phyloP scores from a whole-genome alignment of 169 alveolate species.

The Babesia sp. region DNA sequence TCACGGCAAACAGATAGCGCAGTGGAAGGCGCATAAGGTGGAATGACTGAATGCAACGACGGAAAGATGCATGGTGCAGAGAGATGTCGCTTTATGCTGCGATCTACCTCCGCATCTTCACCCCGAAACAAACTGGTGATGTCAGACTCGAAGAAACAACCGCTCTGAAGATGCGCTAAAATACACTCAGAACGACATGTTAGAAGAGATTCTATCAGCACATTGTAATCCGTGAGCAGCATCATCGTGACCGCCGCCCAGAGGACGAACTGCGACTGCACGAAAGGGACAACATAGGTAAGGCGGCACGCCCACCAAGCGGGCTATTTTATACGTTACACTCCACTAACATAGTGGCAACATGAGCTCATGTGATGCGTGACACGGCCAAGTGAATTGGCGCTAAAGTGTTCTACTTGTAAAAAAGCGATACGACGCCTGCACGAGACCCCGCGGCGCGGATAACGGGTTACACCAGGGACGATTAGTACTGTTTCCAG shows the following conservation, averaged over 20 bases:
- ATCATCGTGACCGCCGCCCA: constrained; percentile 11
- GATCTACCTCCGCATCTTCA: constrained; percentile 10
- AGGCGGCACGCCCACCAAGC: constrained; percentile 1
- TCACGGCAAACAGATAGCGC: constrained; percentile 43
- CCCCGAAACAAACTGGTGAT: constrained; percentile 6
- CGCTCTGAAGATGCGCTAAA: constrained; percentile 32
- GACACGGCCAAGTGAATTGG: too few relatives aligned
- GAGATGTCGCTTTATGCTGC: constrained; percentile 27
- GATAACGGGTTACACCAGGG: too few relatives aligned
- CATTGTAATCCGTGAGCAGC: constrained; percentile 18
- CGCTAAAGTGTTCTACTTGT: too few relatives aligned
- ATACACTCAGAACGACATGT: constrained; percentile 33
- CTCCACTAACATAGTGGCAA: too few relatives aligned
- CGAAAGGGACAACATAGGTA: neutral
- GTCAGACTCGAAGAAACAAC: constrained; percentile 26
- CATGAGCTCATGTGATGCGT: too few relatives aligned
- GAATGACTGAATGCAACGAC: constrained; percentile 24
- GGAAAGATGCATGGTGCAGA: constrained; percentile 35
- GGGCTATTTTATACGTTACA: too few relatives aligned
- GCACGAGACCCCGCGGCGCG: too few relatives aligned
- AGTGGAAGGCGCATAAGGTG: constrained; percentile 31
- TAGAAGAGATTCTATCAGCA: constrained; percentile 18
- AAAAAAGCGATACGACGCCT: too few relatives aligned
- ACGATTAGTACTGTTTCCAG: too few relatives aligned
- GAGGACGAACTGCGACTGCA: neutral